Base-by-base conservation (phyloP, 371 early-diverging fungal genomes). In the Actinomortierella wolfii region DNA sequence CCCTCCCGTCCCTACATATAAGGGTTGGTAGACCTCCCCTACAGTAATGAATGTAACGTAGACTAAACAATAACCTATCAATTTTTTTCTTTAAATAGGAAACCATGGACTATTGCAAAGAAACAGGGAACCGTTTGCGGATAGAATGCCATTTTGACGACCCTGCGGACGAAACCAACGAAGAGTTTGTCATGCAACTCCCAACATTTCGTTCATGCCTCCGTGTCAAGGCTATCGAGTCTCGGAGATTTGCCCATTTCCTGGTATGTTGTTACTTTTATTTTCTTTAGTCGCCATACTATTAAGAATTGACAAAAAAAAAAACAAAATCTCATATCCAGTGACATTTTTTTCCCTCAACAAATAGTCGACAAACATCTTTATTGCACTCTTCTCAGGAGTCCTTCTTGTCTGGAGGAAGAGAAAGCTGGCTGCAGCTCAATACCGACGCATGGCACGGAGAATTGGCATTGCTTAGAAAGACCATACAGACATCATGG, bases 381-480 rank as follows among this genome's bases (percentile, higher is more conserved):
- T 66, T 21, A 21, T 73, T 42, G 74, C 67, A 15, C 24, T 73
- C 1, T 67, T 73, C 34, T 62, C 74, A 13, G 67, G 74, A 15
- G 21, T 63, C 4, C 41, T 73, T 20, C 39, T 73, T 51, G 47
- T 67, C 2, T 73, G 74, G 74, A 51, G 74, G n/a, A 66, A 63
- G 29, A 59, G 67, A 14, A 73, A 73, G 15, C 55, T 73, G 24
- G 74, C 74, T 24, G 74, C 74, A 40, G 74, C 74, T 46, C 74
- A 73, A 23, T 73, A 73, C 20, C 50, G 74, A 34, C 67, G 74
- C 5, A 62, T 73, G 63, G 67, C 74, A 13, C 54, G 67, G 44
- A 62, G 74, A 54, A 73, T 73, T 53, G 74, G 74, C 21, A 66
- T 66, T 23, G 74, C 64, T 3, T 73, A 67, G 51, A 17, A 45